phyloP scores from a whole-genome alignment of 257 asterid species.

The Plantago ovata region DNA sequence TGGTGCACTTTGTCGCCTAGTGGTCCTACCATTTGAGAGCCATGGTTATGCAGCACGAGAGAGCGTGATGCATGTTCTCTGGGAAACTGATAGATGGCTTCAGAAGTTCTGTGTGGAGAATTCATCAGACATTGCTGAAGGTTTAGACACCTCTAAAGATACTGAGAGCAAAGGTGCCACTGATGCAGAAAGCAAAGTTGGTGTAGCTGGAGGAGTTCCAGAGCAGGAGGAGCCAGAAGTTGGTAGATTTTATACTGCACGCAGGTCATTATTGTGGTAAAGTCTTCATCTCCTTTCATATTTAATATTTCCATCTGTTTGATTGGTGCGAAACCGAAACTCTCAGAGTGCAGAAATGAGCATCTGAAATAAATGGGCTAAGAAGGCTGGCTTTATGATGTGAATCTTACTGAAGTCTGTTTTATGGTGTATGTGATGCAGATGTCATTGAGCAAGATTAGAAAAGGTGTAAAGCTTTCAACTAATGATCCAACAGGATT shows the following conservation, averaged over 20 bases:
- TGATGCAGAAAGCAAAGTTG: slow-evolving; percentile 43
- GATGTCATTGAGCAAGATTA: slow-evolving; percentile 12
- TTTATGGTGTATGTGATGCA: slow-evolving; percentile 19
- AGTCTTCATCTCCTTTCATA: slow-evolving; percentile 4
- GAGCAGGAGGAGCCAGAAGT: slow-evolving; percentile 45
- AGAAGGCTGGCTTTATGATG: background rate
- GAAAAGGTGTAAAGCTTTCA: slow-evolving; percentile 17
- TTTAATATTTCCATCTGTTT: background rate
- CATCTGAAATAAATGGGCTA: no score
- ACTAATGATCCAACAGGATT: slow-evolving; percentile 7
- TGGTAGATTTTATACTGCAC: slow-evolving; percentile 27
- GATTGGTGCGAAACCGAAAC: no score
- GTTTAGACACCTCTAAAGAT: slow-evolving; percentile 24
- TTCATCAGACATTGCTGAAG: slow-evolving; percentile 39
- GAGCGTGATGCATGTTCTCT: slow-evolving; percentile 94
- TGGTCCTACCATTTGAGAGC: slow-evolving; percentile 90
- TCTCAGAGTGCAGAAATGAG: no score
- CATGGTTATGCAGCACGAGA: slow-evolving; percentile 95
- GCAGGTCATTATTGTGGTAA: slow-evolving; percentile 74
- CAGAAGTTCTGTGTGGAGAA: slow-evolving; percentile 57
- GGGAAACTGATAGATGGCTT: slow-evolving; percentile 99
- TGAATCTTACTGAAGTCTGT: background rate
- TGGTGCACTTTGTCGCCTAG: slow-evolving; percentile 90
- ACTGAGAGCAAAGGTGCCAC: slow-evolving; percentile 20
- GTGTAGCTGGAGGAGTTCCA: slow-evolving; percentile 58